Evolutionary conservation across 108 stramenopile genomes (phyloP), one percentile per base, ranked within the genome.

Genomic region (Nitzschia sp.): DNA sequence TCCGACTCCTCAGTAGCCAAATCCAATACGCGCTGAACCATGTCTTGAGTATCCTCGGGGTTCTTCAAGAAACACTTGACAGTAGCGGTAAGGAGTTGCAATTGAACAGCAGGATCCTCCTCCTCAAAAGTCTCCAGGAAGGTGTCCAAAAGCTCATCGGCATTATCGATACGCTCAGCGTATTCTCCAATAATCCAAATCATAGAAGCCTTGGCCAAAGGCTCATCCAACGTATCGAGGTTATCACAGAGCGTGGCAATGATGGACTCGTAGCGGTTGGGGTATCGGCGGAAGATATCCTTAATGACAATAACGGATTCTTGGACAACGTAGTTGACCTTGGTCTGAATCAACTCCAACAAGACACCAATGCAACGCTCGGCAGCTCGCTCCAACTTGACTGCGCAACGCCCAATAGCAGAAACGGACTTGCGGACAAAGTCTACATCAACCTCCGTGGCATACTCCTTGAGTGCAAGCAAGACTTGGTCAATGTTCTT

Each of bases 141-240:
- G 60, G 88, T 90, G 57, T 98, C 98, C 21, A 99, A 81, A 29
- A 98, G 83, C 73, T 99, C 97, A 73, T 98, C 98, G 9, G 99
- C 99, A 77, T 98, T 98, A 75, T 98, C 99, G 58, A 99, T 98
- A 53, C 97, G 95, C 73, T 98, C 97, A 0, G 97, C 98, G 74
- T 99, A 99, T 79, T 99, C 99, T n/a, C 99, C 99, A 77, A 99
- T 96, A 71, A 99, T 99, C 99, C 99, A 99, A 67, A 99, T 89
- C 94, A 99, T 98, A 53, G 81, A 75, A 7, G 97, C 98, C 82
- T 98, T 98, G 26, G 99, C 99, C 70, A 97, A 87, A 0, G 99
- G 99, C 77, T 99, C 99, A 73, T 99, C 99, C 46, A 99, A 73
- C 8, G 96, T 96, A 81, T 98, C 99, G 10, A 99, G 75, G 73